Conservation (phyloP, 306 rosid genomes). For the Bauhinia variegata region DNA sequence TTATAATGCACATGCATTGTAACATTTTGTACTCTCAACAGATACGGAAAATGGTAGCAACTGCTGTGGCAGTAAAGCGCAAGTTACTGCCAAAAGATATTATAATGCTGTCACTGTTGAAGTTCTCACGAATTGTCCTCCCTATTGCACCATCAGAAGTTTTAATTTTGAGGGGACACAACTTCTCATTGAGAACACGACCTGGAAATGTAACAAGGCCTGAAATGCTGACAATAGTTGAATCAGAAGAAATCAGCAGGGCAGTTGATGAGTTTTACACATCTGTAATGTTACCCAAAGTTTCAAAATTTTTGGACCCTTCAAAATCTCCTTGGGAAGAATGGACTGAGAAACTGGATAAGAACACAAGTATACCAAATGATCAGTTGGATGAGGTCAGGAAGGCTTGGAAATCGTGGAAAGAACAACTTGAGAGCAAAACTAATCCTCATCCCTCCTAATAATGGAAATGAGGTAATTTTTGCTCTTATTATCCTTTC, state of each 20-base stretch:
- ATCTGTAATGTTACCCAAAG: slow-evolving; percentile 71
- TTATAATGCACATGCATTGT: slow-evolving; percentile 5
- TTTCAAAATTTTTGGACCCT: slow-evolving; percentile 67
- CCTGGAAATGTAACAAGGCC: slow-evolving; percentile 76
- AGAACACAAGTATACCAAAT: slow-evolving; percentile 66
- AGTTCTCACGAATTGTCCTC: slow-evolving; percentile 71
- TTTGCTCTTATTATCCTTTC: slow-evolving; percentile 5
- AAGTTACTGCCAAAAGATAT: slow-evolving; percentile 74
- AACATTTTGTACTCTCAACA: slow-evolving; percentile 40
- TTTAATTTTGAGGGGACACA: slow-evolving; percentile 75
- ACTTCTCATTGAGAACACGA: slow-evolving; percentile 55
- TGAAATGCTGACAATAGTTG: slow-evolving; percentile 63
- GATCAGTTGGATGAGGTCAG: slow-evolving; percentile 67
- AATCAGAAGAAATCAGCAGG: slow-evolving; percentile 62
- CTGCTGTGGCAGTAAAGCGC: slow-evolving; percentile 82
- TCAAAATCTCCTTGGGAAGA: slow-evolving; percentile 71
- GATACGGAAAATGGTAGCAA: slow-evolving; percentile 89
- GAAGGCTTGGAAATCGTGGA: slow-evolving; percentile 68
- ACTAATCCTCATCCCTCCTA: slow-evolving; percentile 28
- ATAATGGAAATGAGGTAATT: slow-evolving; percentile 34
- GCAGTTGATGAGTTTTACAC: slow-evolving; percentile 67
- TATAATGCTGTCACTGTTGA: slow-evolving; percentile 60
- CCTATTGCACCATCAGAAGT: slow-evolving; percentile 91
- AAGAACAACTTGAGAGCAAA: slow-evolving; percentile 44
- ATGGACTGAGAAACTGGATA: slow-evolving; percentile 81